These are phyloP conservation scores for Calonectria pseudoreteaudii DNA, from an alignment of 2,329 filamentous ascomycete genomes.

Conservation along the genomic window DNA sequence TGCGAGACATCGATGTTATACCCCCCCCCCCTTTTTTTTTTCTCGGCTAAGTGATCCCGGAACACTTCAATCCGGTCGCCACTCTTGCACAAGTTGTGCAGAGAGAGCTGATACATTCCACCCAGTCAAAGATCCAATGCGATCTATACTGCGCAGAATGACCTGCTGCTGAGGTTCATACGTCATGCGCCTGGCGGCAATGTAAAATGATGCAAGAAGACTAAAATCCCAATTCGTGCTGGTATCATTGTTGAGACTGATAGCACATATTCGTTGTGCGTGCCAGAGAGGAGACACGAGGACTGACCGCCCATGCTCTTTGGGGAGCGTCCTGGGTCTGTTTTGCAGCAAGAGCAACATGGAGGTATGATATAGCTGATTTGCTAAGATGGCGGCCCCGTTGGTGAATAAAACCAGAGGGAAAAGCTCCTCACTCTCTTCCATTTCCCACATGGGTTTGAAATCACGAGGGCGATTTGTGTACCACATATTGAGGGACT, in stretches of 20 bases:
- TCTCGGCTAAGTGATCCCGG: slow-evolving; percentile 7
- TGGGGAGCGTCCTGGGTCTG: slow-evolving; percentile 57
- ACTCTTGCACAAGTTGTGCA: slow-evolving; percentile 42
- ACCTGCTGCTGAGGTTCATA: slow-evolving; percentile 60
- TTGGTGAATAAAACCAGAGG: slow-evolving; percentile 53
- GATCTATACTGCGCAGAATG: slow-evolving; percentile 53
- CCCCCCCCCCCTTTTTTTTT: too few relatives aligned
- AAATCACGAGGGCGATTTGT: slow-evolving; percentile 46
- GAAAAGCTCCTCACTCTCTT: slow-evolving; percentile 46
- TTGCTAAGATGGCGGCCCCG: slow-evolving; percentile 58
- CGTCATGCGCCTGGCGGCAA: slow-evolving; percentile 60
- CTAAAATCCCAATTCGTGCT: slow-evolving; percentile 60
- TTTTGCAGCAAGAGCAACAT: slow-evolving; percentile 64
- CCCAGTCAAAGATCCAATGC: slow-evolving; percentile 54
- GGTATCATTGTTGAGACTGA: slow-evolving; percentile 59
- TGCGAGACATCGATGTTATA: background rate
- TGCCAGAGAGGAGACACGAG: slow-evolving; percentile 61
- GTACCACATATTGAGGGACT: slow-evolving; percentile 49
- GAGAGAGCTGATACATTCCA: slow-evolving; percentile 50
- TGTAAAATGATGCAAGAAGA: slow-evolving; percentile 58
- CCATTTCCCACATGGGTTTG: slow-evolving; percentile 49
- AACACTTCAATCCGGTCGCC: slow-evolving; percentile 39
- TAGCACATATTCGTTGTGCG: slow-evolving; percentile 60
- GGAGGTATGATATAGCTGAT: slow-evolving; percentile 68
- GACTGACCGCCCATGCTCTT: slow-evolving; percentile 45